phyloP scores from a whole-genome alignment of 441 rosid genomes.

The Pelargonium cotyledonis region DNA sequence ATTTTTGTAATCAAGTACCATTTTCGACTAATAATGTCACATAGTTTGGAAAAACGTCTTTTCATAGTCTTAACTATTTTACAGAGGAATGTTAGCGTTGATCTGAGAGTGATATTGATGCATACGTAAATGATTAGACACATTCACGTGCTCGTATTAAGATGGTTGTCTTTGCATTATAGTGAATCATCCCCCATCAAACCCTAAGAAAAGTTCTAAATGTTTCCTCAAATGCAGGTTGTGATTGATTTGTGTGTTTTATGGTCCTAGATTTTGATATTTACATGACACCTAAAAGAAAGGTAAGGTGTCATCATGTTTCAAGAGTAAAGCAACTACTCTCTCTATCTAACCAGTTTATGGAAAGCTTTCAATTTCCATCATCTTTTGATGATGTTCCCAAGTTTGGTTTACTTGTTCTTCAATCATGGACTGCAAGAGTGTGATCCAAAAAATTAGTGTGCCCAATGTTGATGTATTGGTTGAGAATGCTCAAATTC shows the following conservation, averaged over 20 bases:
- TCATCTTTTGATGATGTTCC: background rate
- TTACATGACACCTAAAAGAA: conserved; percentile 26
- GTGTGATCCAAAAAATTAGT: background rate
- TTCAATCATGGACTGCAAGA: background rate
- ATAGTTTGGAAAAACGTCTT: background rate
- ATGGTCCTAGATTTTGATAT: conserved; percentile 25
- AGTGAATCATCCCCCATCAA: too few species aligned
- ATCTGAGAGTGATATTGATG: too few species aligned
- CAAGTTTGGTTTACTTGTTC: background rate
- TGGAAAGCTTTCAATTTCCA: background rate
- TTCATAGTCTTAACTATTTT: background rate
- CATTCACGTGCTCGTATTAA: too few species aligned
- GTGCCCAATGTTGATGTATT: too few species aligned
- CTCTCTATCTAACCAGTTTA: background rate
- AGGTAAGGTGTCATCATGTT: conserved; percentile 30
- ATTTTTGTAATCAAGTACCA: conserved; percentile 7
- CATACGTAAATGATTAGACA: too few species aligned
- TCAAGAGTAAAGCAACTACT: conserved; percentile 11
- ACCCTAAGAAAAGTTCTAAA: background rate
- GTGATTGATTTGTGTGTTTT: conserved; percentile 14
- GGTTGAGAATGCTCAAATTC: too few species aligned
- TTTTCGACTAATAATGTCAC: background rate
- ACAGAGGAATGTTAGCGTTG: background rate
- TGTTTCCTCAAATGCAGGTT: background rate
- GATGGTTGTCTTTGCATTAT: too few species aligned